phyloP scores from a whole-genome alignment of 164 flowering plant species.

The Berberis vulgaris region DNA sequence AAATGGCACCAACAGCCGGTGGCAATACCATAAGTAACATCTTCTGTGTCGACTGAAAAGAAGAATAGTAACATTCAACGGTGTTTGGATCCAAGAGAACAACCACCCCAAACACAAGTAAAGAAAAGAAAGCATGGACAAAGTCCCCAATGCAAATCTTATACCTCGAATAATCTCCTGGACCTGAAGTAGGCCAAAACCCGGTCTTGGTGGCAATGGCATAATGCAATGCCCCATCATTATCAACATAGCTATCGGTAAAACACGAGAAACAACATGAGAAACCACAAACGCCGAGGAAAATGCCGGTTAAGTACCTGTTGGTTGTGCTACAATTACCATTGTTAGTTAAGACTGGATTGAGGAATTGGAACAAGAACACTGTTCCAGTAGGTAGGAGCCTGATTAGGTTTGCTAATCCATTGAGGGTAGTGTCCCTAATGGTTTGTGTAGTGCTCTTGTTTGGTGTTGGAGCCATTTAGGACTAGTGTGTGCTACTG shows the following conservation, averaged over 20 bases:
- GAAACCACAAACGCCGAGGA: slow-evolving; percentile 46
- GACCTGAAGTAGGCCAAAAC: slow-evolving; percentile 35
- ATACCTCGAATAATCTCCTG: slow-evolving; percentile 30
- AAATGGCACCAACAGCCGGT: slow-evolving; percentile 44
- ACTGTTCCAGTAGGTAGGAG: slow-evolving; percentile 91
- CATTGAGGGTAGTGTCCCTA: slow-evolving; percentile 29
- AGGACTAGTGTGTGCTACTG: neutral
- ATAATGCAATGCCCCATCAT: slow-evolving; percentile 42
- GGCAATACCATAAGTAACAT: slow-evolving; percentile 53
- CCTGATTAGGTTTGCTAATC: slow-evolving; percentile 55
- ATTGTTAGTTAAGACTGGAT: slow-evolving; percentile 65
- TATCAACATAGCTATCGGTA: slow-evolving; percentile 64
- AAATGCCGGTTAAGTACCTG: slow-evolving; percentile 44
- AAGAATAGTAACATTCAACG: slow-evolving; percentile 58
- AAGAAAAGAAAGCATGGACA: slow-evolving; percentile 51
- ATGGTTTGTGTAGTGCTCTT: neutral
- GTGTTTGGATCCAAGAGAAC: slow-evolving; percentile 50
- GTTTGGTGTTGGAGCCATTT: neutral
- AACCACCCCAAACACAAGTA: slow-evolving; percentile 28
- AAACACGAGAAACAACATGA: slow-evolving; percentile 59
- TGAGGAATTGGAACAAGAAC: slow-evolving; percentile 68
- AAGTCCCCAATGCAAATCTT: slow-evolving; percentile 60
- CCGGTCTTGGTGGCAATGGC: slow-evolving; percentile 62
- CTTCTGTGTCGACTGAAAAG: slow-evolving; percentile 35
- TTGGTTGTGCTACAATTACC: slow-evolving; percentile 55